Percentiles rank a stretch among this genome's conserved stretches.
phyloP scores from a whole-genome alignment of 2,329 filamentous ascomycete species.

The Neonectria ditissima region DNA sequence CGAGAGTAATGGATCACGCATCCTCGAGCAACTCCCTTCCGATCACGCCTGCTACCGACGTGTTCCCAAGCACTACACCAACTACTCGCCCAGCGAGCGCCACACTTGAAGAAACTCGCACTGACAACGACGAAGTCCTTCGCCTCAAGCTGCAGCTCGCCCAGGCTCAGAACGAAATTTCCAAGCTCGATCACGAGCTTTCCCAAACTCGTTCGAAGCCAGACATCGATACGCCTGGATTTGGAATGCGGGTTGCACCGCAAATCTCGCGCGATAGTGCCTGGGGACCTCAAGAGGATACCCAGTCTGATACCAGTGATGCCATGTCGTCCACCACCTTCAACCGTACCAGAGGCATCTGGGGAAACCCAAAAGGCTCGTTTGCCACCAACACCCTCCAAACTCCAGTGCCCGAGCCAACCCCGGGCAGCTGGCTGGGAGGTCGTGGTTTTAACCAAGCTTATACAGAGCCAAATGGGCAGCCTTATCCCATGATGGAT shows the following conservation, averaged over 20 bases:
- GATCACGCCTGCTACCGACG: constrained; percentile 71
- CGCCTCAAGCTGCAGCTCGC: constrained; percentile 79
- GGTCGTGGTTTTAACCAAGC: constrained; percentile 53
- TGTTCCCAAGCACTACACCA: constrained; percentile 60
- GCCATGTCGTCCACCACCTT: constrained; percentile 63
- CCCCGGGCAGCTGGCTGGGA: constrained; percentile 58
- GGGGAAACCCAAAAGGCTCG: constrained; percentile 62
- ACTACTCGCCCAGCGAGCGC: constrained; percentile 66
- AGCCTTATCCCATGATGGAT: constrained; percentile 53
- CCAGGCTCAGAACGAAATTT: constrained; percentile 76
- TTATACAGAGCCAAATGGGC: constrained; percentile 55
- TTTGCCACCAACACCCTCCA: constrained; percentile 53
- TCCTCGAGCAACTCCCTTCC: constrained; percentile 70
- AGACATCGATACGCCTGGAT: constrained; percentile 52
- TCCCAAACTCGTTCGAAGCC: constrained; percentile 71
- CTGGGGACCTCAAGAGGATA: constrained; percentile 68
- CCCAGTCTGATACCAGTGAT: constrained; percentile 68
- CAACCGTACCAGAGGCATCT: constrained; percentile 67
- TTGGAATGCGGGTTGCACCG: constrained; percentile 38
- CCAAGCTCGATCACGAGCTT: constrained; percentile 77
- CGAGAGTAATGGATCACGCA: constrained; percentile 57
- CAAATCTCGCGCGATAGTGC: constrained; percentile 54
- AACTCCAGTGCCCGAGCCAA: constrained; percentile 52
- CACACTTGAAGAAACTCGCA: constrained; percentile 56
- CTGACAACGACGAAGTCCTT: constrained; percentile 68